Evolutionary conservation across 2,329 filamentous ascomycete species (phyloP).

Genomic region (Ophiocordyceps australis): DNA sequence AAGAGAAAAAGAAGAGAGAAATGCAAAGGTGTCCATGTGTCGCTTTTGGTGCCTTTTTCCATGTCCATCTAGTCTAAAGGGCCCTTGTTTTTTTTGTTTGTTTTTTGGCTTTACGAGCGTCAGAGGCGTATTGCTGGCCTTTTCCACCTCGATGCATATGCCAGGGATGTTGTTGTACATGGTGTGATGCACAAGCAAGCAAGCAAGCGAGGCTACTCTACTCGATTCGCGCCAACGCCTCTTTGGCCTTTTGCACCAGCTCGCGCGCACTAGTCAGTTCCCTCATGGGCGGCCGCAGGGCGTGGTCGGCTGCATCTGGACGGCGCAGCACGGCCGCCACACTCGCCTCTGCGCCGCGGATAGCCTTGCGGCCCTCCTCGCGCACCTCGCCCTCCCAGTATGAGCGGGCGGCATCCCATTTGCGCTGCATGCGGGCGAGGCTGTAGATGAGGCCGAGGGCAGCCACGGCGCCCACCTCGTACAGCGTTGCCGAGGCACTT

Average conservation of each 20-base stretch:
- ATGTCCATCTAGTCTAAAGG: too few relatives aligned
- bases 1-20: too few relatives aligned
- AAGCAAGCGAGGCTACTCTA: slow-evolving; percentile 9
- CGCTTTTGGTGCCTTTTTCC: too few relatives aligned
- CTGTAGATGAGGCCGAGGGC: slow-evolving; percentile 43
- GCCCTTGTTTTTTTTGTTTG: too few relatives aligned
- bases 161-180: too few relatives aligned
- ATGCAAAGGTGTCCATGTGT: too few relatives aligned
- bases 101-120: too few relatives aligned
- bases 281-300: too few relatives aligned
- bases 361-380: slow-evolving; percentile 45
- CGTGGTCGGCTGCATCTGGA: too few relatives aligned
- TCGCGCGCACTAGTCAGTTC: slow-evolving; percentile 21
- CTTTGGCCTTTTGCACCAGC: slow-evolving; percentile 28
- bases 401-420: slow-evolving; percentile 39
- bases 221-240: slow-evolving; percentile 27
- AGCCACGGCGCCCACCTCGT: slow-evolving; percentile 43
- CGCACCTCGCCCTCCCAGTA: slow-evolving; percentile 51
- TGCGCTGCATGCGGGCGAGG: slow-evolving; percentile 38
- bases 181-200: not conserved
- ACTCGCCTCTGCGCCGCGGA: slow-evolving; percentile 35
- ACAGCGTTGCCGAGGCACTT: slow-evolving; percentile 30
- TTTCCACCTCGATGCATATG: too few relatives aligned
- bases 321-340: slow-evolving; percentile 29
- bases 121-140: too few relatives aligned